Conservation (phyloP, 257 asterid genomes). For the Nemophila menziesii region DNA sequence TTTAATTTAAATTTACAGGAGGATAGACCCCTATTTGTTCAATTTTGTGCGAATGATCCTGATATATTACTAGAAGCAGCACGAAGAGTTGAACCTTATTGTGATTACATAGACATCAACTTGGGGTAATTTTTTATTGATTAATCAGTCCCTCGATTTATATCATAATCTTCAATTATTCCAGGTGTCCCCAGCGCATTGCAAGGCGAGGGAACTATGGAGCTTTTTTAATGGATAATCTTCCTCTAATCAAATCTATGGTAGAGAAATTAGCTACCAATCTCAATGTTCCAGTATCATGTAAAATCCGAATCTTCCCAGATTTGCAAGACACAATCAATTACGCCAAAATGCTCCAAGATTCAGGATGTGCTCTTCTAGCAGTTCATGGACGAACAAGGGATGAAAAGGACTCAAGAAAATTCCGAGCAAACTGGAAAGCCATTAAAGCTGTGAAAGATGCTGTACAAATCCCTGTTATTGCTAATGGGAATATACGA, state of each 20-base stretch:
- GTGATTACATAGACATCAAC: slow-evolving; percentile 90
- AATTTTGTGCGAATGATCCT: slow-evolving; percentile 96
- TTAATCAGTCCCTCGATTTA: too few species aligned
- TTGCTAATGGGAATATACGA: slow-evolving; percentile 83
- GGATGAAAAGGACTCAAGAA: slow-evolving; percentile 85
- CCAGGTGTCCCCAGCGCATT: slow-evolving; percentile 91
- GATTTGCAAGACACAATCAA: slow-evolving; percentile 62
- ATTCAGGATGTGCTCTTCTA: slow-evolving; percentile 84
- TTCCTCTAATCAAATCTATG: slow-evolving; percentile 68
- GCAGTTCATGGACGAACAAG: slow-evolving; percentile 97
- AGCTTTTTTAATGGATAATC: slow-evolving; percentile 97
- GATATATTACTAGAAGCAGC: slow-evolving; percentile 78
- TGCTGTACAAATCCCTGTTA: slow-evolving; percentile 78
- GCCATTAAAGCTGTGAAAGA: slow-evolving; percentile 72
- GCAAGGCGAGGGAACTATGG: slow-evolving; percentile 89
- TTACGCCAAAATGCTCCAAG: slow-evolving; percentile 91
- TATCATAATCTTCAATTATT: too few species aligned
- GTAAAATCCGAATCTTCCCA: slow-evolving; percentile 85
- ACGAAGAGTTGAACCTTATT: slow-evolving; percentile 61
- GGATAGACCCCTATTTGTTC: slow-evolving; percentile 92
- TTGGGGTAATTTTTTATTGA: too few species aligned
- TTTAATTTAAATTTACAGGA: slow-evolving; percentile 39
- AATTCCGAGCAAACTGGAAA: slow-evolving; percentile 81
- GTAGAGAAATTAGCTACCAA: slow-evolving; percentile 65
- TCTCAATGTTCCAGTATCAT: slow-evolving; percentile 74